Base-by-base conservation (phyloP, 495 filamentous ascomycete genomes). In the Aspergillus sclerotioniger region DNA sequence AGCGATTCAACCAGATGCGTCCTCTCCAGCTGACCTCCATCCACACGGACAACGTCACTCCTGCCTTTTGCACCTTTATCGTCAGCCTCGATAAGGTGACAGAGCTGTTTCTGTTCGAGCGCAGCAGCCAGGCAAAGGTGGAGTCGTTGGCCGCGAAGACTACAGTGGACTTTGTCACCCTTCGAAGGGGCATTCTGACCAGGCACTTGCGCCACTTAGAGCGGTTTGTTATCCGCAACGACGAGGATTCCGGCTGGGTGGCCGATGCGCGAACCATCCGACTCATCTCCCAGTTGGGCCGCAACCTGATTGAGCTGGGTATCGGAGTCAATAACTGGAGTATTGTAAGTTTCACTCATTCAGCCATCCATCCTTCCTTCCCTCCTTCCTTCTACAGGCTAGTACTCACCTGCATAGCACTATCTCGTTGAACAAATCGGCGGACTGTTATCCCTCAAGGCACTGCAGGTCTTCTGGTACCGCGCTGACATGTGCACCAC, bases 81-180 rank as follows among this genome's bases (percentile, higher is more conserved):
- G 67, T 73, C 7, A 71, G 79, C 47, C 77, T 87, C 10, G 52
- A 69, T 8, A 72, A 68, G 55, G 58, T 87, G 15, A 74, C 77
- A 19, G 83, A 86, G 58, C 70, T 87, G 1, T 81, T 83, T 58
- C 59, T 88, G 64, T 67, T 84, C n/a, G 83, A 87, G 67, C 69
- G 82, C 32, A 72, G 68, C 16, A 39, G 47, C 25, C 15, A 82
- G 80, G 61, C 65, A 71, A 56, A 76, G 78, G 37, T 41, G 12
- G 37, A 15, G 37, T n/a, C 37, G 10, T n/a, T 41, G 37, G 37
- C 37, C 5, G 37, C 7, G 12, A 41, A 41, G 13, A 15, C 37
- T 2, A 41, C 37, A 7, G 13, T 41, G 12, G 13, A 13, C 0
- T 4, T 15, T 2, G 37, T n/a, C 51, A 77, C 74, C 1, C 84